Evolutionary conservation across 768 basidiomycete genomes (phyloP).

Genomic region (Sutorius australiensis): DNA sequence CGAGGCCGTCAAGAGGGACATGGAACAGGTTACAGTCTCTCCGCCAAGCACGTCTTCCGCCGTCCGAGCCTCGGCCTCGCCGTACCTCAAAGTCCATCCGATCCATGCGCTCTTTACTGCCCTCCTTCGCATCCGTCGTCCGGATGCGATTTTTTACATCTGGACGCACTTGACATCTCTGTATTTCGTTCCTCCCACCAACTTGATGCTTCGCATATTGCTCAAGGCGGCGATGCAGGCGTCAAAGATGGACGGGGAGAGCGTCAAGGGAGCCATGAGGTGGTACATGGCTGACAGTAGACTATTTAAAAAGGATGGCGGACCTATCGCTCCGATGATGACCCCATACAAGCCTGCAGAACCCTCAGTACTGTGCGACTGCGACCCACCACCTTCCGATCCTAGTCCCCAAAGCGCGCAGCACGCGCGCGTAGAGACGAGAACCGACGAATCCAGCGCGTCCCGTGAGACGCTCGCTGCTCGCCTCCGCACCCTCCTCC

Average conservation of each 20-base stretch:
- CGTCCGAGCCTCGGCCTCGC: not conserved
- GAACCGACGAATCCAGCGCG: not conserved
- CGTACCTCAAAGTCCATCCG: conserved; percentile 23
- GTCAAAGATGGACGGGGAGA: conserved; percentile 46
- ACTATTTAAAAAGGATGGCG: conserved; percentile 15
- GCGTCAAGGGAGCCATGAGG: conserved; percentile 45
- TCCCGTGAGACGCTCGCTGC: conserved; percentile 10
- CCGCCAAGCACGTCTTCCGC: not conserved
- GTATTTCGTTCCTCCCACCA: conserved; percentile 55
- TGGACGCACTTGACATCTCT: conserved; percentile 65
- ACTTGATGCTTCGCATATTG: conserved; percentile 53
- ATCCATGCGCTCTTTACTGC: conserved; percentile 46
- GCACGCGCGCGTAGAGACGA: not conserved
- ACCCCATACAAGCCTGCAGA: not conserved
- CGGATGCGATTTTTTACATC: conserved; percentile 59
- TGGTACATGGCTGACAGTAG: conserved; percentile 23
- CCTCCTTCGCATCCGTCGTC: conserved; percentile 50
- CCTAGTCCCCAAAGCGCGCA: not conserved
- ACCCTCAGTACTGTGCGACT: not conserved
- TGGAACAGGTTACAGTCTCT: conserved; percentile 1
- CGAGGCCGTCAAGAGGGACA: conserved; percentile 29
- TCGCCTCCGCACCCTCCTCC: conserved; percentile 12
- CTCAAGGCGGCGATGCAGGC: conserved; percentile 58
- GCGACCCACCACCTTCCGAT: not conserved
- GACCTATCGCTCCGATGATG: conserved; percentile 13